phyloP scores from a whole-genome alignment of 1,284 basidiomycete species.

The Vanrija sp. region DNA sequence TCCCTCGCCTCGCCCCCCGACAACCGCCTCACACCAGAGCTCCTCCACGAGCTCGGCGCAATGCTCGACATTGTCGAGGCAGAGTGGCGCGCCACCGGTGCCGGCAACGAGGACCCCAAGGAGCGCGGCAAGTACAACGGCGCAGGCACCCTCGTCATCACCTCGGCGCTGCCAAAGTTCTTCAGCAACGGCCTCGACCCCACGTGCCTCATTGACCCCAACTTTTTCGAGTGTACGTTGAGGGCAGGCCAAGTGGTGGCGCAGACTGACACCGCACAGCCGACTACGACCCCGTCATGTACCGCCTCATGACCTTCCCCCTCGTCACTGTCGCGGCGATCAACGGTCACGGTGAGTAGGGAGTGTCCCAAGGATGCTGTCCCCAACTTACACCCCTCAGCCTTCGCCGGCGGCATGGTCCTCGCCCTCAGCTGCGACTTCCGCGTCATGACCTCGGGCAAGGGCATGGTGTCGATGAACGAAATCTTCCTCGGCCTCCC shows the following conservation, averaged over 20 bases:
- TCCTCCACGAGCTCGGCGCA: slow-evolving; percentile 33
- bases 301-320: slow-evolving; percentile 48
- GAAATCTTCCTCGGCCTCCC: slow-evolving; percentile 83
- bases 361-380: neutral
- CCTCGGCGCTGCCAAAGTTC: slow-evolving; percentile 74
- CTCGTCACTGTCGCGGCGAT: slow-evolving; percentile 72
- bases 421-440: slow-evolving; percentile 81
- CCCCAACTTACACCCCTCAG: slow-evolving; percentile 38
- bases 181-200: slow-evolving; percentile 85
- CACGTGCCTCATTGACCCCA: slow-evolving; percentile 59
- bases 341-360: slow-evolving; percentile 65
- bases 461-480: slow-evolving; percentile 88
- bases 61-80: slow-evolving; percentile 73
- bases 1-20: slow-evolving; percentile 44
- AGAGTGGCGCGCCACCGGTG: slow-evolving; percentile 65
- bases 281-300: slow-evolving; percentile 43
- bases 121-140: slow-evolving; percentile 49
- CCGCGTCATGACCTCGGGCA: slow-evolving; percentile 78
- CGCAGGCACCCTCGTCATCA: slow-evolving; percentile 68
- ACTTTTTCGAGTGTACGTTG: slow-evolving; percentile 69
- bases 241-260: neutral
- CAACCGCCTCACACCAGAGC: slow-evolving; percentile 43
- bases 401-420: slow-evolving; percentile 81
- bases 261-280: slow-evolving; percentile 26
- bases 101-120: slow-evolving; percentile 26